A percentile compares a stretch with the other conserved stretches of the same genome.
Conservation (phyloP, 495 filamentous ascomycete species). For the Xylaria sp. region DNA sequence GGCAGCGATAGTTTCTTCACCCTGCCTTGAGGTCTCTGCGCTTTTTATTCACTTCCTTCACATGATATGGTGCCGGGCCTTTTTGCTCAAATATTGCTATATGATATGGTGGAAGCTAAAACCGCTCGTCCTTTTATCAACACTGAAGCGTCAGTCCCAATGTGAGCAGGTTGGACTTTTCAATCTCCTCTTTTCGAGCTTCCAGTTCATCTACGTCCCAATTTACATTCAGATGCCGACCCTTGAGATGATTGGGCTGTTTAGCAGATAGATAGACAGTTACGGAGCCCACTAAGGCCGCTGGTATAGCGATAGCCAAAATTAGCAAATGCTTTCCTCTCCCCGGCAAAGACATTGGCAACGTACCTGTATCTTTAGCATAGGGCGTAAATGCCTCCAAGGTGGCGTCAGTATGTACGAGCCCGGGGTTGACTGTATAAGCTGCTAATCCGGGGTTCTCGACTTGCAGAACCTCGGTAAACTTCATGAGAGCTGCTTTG, state of each 20-base stretch:
- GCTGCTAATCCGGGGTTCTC: neutral
- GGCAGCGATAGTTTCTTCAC: slow-evolving; percentile 26
- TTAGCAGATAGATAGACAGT: neutral
- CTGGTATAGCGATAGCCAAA: neutral
- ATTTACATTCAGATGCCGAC: neutral
- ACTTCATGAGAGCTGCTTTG: slow-evolving; percentile 3
- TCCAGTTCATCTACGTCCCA: slow-evolving; percentile 1
- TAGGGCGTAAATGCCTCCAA: slow-evolving; percentile 1
- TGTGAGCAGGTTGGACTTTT: neutral
- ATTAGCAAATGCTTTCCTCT: neutral
- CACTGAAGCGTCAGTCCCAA: neutral
- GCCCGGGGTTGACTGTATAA: neutral
- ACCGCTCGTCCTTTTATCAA: neutral
- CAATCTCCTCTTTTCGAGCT: slow-evolving; percentile 1
- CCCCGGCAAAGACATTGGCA: neutral
- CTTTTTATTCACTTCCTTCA: neutral
- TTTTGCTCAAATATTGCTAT: neutral
- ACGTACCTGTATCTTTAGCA: neutral
- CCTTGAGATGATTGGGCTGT: slow-evolving; percentile 4
- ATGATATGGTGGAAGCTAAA: neutral
- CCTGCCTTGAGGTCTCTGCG: slow-evolving; percentile 11
- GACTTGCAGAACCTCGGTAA: slow-evolving; percentile 2
- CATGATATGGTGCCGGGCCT: neutral
- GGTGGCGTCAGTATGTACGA: neutral
- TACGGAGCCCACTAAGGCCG: neutral